Conservation (phyloP, 2,329 filamentous ascomycete genomes). For the Sporothrix globosa region DNA sequence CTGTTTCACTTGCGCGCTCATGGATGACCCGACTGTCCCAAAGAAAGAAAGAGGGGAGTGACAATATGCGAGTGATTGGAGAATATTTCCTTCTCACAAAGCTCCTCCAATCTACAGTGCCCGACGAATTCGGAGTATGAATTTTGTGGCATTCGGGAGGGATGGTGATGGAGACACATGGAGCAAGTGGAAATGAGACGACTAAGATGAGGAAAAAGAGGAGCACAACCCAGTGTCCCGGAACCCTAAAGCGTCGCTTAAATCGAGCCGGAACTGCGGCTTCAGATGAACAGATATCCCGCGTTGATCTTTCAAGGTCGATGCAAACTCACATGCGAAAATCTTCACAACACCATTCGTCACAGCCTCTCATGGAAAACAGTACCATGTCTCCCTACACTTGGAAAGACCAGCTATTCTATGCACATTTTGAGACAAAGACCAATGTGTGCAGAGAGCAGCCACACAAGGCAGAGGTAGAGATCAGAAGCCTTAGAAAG, state of each 20-base stretch:
- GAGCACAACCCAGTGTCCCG: background rate
- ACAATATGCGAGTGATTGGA: background rate
- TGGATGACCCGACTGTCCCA: background rate
- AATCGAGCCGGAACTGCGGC: background rate
- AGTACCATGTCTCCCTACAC: background rate
- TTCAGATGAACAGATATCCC: background rate
- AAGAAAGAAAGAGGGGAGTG: background rate
- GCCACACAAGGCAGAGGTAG: background rate
- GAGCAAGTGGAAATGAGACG: background rate
- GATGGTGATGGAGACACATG: too few relatives aligned
- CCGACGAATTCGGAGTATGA: conserved; percentile 2
- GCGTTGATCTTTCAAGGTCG: background rate
- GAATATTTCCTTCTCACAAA: background rate
- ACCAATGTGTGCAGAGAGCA: background rate
- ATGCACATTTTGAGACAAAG: background rate
- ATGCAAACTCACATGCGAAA: background rate
- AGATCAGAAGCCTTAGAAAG: background rate
- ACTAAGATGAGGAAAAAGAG: background rate
- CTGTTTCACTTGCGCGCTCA: background rate
- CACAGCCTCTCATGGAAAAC: background rate
- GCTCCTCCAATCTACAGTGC: conserved; percentile 5
- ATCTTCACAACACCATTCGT: background rate
- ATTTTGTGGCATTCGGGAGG: background rate
- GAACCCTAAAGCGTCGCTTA: background rate
- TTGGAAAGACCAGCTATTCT: background rate